Conservation (phyloP, 2,329 filamentous ascomycete species). For the Nemania sp. region DNA sequence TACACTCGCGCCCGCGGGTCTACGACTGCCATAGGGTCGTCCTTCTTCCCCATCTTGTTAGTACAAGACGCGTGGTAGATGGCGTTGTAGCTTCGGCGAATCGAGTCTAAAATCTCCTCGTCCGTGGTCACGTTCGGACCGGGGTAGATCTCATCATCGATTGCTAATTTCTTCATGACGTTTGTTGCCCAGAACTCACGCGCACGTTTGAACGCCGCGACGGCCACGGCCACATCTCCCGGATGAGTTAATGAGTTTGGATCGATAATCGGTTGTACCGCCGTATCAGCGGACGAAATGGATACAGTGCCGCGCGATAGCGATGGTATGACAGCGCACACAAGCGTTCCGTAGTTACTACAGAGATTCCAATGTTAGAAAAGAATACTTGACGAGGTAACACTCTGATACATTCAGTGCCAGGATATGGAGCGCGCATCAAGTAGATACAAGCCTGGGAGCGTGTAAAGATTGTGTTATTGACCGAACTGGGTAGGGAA, state of each 20-base stretch:
- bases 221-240: constrained; percentile 65
- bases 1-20: constrained; percentile 57
- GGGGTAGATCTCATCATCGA: constrained; percentile 64
- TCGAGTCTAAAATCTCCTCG: constrained; percentile 51
- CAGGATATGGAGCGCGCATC: no score
- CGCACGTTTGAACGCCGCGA: constrained; percentile 64
- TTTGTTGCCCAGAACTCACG: constrained; percentile 63
- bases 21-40: constrained; percentile 56
- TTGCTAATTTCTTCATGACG: constrained; percentile 67
- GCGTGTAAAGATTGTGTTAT: neutral
- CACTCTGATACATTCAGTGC: neutral
- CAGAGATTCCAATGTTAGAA: neutral
- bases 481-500: neutral
- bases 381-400: neutral
- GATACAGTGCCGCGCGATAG: constrained; percentile 61
- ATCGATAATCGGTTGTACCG: constrained; percentile 37
- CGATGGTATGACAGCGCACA: constrained; percentile 32
- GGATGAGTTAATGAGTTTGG: constrained; percentile 37
- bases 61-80: constrained; percentile 56
- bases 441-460: neutral
- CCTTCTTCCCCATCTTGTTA: constrained; percentile 55
- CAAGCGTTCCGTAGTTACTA: constrained; percentile 34
- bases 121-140: constrained; percentile 61
- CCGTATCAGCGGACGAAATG: constrained; percentile 55
- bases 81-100: constrained; percentile 28